Evolutionary conservation across 2,329 filamentous ascomycete species (phyloP), one percentile per base, ranked within the genome.

Genomic region (Mollisiaceae sp.): DNA sequence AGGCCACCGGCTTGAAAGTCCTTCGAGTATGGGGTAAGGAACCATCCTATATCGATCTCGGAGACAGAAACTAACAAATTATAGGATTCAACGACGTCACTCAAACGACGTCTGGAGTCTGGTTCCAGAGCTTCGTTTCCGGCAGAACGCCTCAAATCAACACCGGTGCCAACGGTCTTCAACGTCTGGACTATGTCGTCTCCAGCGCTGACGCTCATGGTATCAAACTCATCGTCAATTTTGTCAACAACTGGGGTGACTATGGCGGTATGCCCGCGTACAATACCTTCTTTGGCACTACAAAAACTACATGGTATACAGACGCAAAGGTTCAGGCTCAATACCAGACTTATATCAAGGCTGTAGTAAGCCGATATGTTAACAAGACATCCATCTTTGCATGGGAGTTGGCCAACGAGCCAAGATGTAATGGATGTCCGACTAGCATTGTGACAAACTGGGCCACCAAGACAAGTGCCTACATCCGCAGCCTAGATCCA

Each of bases 401-500:
- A 0, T 91, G 89, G 89, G 88, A 91, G 71, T 78, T 91, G 1
- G 86, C 82, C 61, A 91, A 91, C 69, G 89, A 91, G 76, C 85
- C 88, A n/a, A 81, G 88, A 66, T 91, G 88, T 77, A 79, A 81
- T 18, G 83, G 85, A 15, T 91, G 89, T 73, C 78, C 79, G 38
- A 84, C 86, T 0, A 80, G 82, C 8, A 82, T 89, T 22, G 80
- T 91, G 66, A 83, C 82, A 50, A 79, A 84, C 50, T 91, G 89
- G 89, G 86, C 86, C 9, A 78, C 80, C 41, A 78, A 76, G 1
- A 86, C 82, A 0, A 86, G 84, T 41, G 77, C 81, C 6, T 91
- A 89, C 73, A 85, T 91, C 77, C 91, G 90, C 76, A 82, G 79
- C 8, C 79, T 90, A 18, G 88, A 90, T 70, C 70, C 81, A 1